A percentile compares a stretch with the other conserved stretches of the same genome.
These are phyloP conservation scores for Chenopodium quinoa DNA, from an alignment of 148 eudicot genomes.

Conservation along the genomic window DNA sequence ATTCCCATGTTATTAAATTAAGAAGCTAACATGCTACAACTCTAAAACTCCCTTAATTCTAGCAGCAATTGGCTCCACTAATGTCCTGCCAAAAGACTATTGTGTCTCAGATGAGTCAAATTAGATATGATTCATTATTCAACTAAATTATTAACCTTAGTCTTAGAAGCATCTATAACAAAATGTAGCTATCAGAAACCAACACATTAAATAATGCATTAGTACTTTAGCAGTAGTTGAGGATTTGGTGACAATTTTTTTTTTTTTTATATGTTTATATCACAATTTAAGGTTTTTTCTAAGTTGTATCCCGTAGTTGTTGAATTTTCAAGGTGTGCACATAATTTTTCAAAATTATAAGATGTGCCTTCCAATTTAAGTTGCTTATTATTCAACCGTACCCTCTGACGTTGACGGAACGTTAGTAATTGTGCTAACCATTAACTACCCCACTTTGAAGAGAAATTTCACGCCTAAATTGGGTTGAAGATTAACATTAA, in stretches of 20 bases:
- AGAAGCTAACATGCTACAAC: background rate
- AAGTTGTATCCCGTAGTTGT: too few species aligned
- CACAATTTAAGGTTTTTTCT: too few species aligned
- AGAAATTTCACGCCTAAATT: too few species aligned
- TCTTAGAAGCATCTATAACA: slow-evolving; percentile 3
- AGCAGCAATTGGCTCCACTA: slow-evolving; percentile 31
- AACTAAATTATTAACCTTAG: background rate
- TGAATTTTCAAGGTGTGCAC: too few species aligned
- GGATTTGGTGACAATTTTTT: slow-evolving; percentile 1
- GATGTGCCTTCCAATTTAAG: too few species aligned
- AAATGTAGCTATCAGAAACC: background rate
- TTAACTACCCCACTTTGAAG: too few species aligned
- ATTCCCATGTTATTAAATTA: background rate
- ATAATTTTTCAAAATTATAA: too few species aligned
- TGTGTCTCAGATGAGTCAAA: background rate
- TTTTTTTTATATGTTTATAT: background rate
- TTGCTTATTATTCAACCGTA: too few species aligned
- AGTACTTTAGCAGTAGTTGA: background rate
- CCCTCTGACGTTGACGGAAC: too few species aligned
- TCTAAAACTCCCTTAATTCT: slow-evolving; percentile 18
- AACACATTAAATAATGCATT: background rate
- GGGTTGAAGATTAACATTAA: too few species aligned
- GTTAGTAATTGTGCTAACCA: too few species aligned
- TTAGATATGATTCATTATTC: too few species aligned
- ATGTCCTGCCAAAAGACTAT: slow-evolving; percentile 6